Evolutionary conservation across 106 monocot genomes (phyloP).

Genomic region (Dendrobium chrysotoxum): DNA sequence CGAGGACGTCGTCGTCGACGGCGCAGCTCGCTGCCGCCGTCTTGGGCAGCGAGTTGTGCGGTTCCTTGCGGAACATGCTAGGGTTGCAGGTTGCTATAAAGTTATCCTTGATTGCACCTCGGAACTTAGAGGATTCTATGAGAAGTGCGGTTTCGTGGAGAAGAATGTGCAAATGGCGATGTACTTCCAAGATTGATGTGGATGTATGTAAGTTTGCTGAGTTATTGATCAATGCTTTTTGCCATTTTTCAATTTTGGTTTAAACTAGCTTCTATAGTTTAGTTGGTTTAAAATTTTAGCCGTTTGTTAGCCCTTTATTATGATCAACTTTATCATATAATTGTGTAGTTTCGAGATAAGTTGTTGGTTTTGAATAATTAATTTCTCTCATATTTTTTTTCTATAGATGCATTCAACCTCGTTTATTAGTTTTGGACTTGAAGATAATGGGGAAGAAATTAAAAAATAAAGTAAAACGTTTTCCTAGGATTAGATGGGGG

Average conservation of each 20-base stretch:
- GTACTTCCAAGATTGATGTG: conserved; percentile 35
- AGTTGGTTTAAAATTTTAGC: background rate
- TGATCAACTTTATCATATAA: background rate
- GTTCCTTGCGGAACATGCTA: conserved; percentile 43
- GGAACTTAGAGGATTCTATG: conserved; percentile 56
- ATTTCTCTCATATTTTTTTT: background rate
- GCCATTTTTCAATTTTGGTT: background rate
- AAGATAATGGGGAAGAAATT: no score
- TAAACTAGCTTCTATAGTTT: background rate
- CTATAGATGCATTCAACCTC: background rate
- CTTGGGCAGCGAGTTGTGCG: conserved; percentile 51
- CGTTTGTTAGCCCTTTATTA: background rate
- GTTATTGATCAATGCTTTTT: background rate
- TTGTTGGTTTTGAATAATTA: background rate
- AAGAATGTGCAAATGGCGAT: conserved; percentile 87
- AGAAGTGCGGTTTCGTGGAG: conserved; percentile 73
- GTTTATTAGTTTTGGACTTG: no score
- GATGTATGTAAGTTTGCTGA: background rate
- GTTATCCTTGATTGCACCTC: conserved; percentile 78
- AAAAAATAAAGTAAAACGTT: no score
- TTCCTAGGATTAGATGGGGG: no score
- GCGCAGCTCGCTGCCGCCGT: conserved; percentile 28
- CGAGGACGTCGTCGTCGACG: conserved; percentile 85
- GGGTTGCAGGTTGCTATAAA: conserved; percentile 71
- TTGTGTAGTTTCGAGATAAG: background rate